Percentiles rank a stretch among this genome's conserved stretches.
phyloP scores from a whole-genome alignment of 106 monocot genomes.

The Dendrobium huoshanense region DNA sequence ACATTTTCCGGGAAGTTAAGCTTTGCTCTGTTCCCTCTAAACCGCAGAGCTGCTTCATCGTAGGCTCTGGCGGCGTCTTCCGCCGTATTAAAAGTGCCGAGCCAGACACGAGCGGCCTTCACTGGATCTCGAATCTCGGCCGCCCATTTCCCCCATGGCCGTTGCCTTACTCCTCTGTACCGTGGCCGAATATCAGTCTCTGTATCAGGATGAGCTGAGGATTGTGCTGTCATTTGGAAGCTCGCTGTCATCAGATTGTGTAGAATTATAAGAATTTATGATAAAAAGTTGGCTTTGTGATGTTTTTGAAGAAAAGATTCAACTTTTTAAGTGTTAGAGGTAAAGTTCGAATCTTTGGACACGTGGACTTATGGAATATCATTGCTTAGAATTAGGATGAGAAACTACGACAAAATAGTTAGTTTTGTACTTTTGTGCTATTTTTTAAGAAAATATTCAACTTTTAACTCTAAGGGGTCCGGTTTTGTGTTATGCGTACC shows the following conservation, averaged over 20 bases:
- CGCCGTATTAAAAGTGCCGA: conserved; percentile 66
- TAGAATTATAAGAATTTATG: neutral
- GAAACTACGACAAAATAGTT: too few species aligned
- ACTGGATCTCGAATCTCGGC: conserved; percentile 78
- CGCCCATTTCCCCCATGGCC: conserved; percentile 89
- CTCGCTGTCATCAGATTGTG: too few species aligned
- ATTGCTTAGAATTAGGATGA: too few species aligned
- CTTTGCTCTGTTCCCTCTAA: conserved; percentile 53
- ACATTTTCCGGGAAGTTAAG: conserved; percentile 65
- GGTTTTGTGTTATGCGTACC: too few species aligned
- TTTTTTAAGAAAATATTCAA: too few species aligned
- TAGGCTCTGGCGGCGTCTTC: conserved; percentile 62
- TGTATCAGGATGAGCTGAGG: neutral
- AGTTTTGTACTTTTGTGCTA: too few species aligned
- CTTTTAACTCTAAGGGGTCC: too few species aligned
- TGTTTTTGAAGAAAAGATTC: neutral
- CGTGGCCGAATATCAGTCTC: conserved; percentile 10
- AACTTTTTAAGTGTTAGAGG: too few species aligned
- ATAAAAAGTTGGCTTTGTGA: neutral
- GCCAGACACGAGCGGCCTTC: conserved; percentile 68
- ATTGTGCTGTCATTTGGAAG: neutral
- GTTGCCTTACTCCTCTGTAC: conserved; percentile 51
- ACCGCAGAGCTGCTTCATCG: conserved; percentile 61
- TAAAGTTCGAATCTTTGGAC: too few species aligned
- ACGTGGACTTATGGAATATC: too few species aligned